Evolutionary conservation across 1,284 basidiomycete genomes (phyloP), one percentile per base, ranked within the genome.

Genomic region (Marasmius sp.): DNA sequence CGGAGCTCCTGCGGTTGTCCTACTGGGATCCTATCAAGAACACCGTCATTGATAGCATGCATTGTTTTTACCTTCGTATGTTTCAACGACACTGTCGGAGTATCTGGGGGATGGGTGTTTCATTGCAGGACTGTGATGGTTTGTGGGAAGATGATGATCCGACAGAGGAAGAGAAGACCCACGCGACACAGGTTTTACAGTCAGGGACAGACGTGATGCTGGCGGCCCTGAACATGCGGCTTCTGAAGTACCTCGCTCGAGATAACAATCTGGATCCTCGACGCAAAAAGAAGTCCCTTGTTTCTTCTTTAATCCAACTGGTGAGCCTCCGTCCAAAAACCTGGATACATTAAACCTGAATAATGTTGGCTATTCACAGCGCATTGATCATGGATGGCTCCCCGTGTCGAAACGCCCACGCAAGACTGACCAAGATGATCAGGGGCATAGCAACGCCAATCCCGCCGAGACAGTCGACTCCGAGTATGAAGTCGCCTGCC

Each of bases 1-100:
- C 76, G 0, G 71, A 75, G 43, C 67, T 80, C 3, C 69, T 78
- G 8, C 60, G 71, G 1, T 65, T 81, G 0, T 74, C 73, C 0
- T 79, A 79, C 59, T 79, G 74, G 72, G 72, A 79, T 55, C 74
- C 76, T 0, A 67, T 71, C 2, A 56, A 55, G 4, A 72, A 69
- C 59, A 65, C 69, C 0, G 65, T 75, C 8, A 65, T 80, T 12
- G 78, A 81, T 56, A 62, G 75, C 0, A 80, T 80, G 78, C 79
- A 81, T 59, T 64, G 65, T n/a, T 62, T 68, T 18, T 63, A 62
- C 37, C 56, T 68, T 8, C 37, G 62, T 0, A 43, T 66, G 6
- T 43, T 66, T 7, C 65, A 62, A 18, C 57, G 59, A 12, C 68
- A 69, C 47, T 65, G 61, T 34, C 59, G 64, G 9, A 20, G 61